Evolutionary conservation across 176 grass and related monocot genomes (phyloP).

Genomic region (Bolboschoenus planiculmis): DNA sequence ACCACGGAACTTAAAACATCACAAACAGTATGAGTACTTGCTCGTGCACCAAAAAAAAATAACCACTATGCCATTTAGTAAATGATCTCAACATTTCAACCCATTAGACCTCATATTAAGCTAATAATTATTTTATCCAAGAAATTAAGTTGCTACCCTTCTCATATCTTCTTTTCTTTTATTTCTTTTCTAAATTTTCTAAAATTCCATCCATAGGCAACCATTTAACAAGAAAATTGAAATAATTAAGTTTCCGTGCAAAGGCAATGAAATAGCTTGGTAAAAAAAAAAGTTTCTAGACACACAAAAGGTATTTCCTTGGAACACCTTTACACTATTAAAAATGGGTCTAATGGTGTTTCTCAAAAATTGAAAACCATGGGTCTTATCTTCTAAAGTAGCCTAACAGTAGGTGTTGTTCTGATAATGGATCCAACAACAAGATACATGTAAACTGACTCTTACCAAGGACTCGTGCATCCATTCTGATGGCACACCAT

Average conservation of each 20-base stretch:
- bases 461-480: slow-evolving; percentile 83
- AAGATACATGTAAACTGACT: slow-evolving; percentile 15
- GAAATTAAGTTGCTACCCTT: not conserved
- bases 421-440: not conserved
- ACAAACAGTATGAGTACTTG: too few species aligned
- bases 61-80: not conserved
- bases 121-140: not conserved
- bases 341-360: not conserved
- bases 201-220: not conserved
- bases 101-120: not conserved
- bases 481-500: slow-evolving; percentile 85
- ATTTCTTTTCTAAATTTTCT: not conserved
- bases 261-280: not conserved
- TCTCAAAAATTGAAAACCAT: not conserved
- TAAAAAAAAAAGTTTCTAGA: not conserved
- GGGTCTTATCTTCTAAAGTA: not conserved
- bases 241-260: not conserved
- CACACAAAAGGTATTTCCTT: not conserved
- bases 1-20: not conserved
- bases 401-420: slow-evolving; percentile 7
- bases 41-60: not conserved
- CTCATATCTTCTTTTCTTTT: not conserved
- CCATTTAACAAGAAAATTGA: not conserved
- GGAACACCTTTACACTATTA: too few species aligned
- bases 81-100: not conserved